Conservation (phyloP, 1,284 basidiomycete genomes). For the Malassezia vespertilionis region DNA sequence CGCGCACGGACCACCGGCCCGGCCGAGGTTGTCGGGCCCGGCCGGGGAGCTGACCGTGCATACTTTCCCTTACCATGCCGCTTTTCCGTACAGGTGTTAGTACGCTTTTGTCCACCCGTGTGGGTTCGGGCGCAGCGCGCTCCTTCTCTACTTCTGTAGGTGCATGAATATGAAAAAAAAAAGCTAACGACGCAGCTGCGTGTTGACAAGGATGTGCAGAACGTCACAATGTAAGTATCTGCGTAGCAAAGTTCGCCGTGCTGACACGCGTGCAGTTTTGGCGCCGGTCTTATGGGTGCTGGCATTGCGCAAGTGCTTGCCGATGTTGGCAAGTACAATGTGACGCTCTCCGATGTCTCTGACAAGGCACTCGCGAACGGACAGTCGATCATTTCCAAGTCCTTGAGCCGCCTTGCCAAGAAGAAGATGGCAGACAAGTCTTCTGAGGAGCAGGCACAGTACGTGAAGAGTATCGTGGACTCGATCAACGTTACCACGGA, state of each 20-base stretch:
- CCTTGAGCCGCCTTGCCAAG: slow-evolving; percentile 51
- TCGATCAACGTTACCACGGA: slow-evolving; percentile 53
- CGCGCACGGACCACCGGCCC: slow-evolving; percentile 11
- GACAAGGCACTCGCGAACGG: slow-evolving; percentile 51
- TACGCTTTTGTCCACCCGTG: slow-evolving; percentile 2
- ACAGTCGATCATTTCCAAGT: slow-evolving; percentile 53
- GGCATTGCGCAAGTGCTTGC: slow-evolving; percentile 46
- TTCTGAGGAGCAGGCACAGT: slow-evolving; percentile 47
- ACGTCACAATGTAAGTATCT: slow-evolving; percentile 43
- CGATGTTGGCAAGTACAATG: slow-evolving; percentile 46
- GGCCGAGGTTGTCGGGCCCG: slow-evolving; percentile 5
- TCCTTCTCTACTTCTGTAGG: slow-evolving; percentile 16
- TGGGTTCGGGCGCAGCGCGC: slow-evolving; percentile 1
- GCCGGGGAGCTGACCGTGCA: not conserved
- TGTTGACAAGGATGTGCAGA: slow-evolving; percentile 41
- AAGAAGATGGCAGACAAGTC: slow-evolving; percentile 52
- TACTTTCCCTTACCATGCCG: not conserved
- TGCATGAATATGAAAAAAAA: not conserved
- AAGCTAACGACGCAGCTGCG: slow-evolving; percentile 12
- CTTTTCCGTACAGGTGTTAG: slow-evolving; percentile 14
- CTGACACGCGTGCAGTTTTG: slow-evolving; percentile 26
- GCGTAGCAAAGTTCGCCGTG: not conserved
- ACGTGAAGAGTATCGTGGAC: slow-evolving; percentile 49
- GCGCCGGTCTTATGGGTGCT: slow-evolving; percentile 46
- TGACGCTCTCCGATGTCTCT: slow-evolving; percentile 48